Evolutionary conservation across 352 stramenopile genomes (phyloP).

Genomic region (Halophytophthora batemanensis): DNA sequence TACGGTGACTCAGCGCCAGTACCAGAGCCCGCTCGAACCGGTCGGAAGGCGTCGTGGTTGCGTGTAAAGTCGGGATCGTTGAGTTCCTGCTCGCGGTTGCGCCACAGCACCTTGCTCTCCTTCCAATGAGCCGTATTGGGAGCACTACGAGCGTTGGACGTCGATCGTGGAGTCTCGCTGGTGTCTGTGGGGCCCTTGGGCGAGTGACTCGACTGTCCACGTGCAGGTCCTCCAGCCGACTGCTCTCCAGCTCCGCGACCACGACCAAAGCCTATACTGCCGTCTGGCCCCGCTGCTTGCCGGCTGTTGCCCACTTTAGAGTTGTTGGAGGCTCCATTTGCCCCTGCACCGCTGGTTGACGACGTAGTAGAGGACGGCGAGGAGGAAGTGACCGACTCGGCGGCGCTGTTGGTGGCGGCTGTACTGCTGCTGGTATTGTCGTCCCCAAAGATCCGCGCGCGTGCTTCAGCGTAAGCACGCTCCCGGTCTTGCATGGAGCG

Average conservation of each 20-base stretch:
- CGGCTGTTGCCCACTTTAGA: conserved; percentile 21
- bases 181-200: conserved; percentile 10
- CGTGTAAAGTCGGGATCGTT: conserved; percentile 92
- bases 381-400: conserved; percentile 22
- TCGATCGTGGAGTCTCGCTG: conserved; percentile 13
- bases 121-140: conserved; percentile 67
- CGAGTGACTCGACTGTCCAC: conserved; percentile 6
- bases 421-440: conserved; percentile 21
- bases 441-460: conserved; percentile 93
- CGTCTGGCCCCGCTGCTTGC: conserved; percentile 56
- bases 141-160: conserved; percentile 15
- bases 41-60: conserved; percentile 68
- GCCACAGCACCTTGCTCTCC: conserved; percentile 91
- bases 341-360: conserved; percentile 3
- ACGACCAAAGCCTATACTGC: conserved; percentile 42
- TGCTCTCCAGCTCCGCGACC: conserved; percentile 3
- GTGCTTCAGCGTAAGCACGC: conserved; percentile 91
- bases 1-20: conserved; percentile 29
- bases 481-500: conserved; percentile 91
- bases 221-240: conserved; percentile 1
- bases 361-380: conserved; percentile 22
- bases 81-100: conserved; percentile 92
- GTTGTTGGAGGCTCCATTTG: not conserved
- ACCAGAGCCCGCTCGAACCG: conserved; percentile 6
- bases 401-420: conserved; percentile 5